These are phyloP conservation scores for Pleurotus tuber-regium DNA, from an alignment of 768 basidiomycete genomes.

Conservation along the genomic window DNA sequence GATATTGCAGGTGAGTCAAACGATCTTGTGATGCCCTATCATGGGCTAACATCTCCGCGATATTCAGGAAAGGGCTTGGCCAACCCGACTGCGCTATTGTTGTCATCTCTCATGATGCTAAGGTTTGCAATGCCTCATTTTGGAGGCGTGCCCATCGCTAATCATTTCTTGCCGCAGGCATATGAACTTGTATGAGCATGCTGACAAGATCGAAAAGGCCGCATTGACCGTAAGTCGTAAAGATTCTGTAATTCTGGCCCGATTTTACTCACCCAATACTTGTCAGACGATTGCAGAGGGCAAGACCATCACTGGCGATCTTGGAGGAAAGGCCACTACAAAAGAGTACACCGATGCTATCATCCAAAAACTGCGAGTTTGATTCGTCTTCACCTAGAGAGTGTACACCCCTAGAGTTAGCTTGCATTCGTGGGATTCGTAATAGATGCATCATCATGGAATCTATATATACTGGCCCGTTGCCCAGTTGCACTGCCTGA, in stretches of 20 bases:
- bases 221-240: conserved; percentile 70
- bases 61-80: conserved; percentile 80
- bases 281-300: conserved; percentile 94
- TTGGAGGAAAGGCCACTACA: conserved; percentile 91
- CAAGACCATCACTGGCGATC: conserved; percentile 90
- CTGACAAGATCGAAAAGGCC: conserved; percentile 89
- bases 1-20: conserved; percentile 82
- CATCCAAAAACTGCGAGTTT: conserved; percentile 59
- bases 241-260: neutral
- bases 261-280: conserved; percentile 11
- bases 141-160: conserved; percentile 13
- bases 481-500: too few species aligned
- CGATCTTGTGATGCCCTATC: conserved; percentile 8
- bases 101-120: conserved; percentile 98
- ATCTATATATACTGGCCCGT: neutral
- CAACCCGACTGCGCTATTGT: conserved; percentile 97
- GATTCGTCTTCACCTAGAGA: conserved; percentile 16
- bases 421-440: too few species aligned
- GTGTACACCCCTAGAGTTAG: neutral
- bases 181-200: conserved; percentile 86
- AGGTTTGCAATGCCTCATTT: conserved; percentile 49
- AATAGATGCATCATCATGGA: too few species aligned
- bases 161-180: conserved; percentile 51
- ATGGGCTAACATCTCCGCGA: conserved; percentile 8
- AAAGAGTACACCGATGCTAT: conserved; percentile 88